These are phyloP conservation scores for Monilinia vaccinii-corymbosi DNA, from an alignment of 2,329 filamentous ascomycete genomes.

Conservation along the genomic window DNA sequence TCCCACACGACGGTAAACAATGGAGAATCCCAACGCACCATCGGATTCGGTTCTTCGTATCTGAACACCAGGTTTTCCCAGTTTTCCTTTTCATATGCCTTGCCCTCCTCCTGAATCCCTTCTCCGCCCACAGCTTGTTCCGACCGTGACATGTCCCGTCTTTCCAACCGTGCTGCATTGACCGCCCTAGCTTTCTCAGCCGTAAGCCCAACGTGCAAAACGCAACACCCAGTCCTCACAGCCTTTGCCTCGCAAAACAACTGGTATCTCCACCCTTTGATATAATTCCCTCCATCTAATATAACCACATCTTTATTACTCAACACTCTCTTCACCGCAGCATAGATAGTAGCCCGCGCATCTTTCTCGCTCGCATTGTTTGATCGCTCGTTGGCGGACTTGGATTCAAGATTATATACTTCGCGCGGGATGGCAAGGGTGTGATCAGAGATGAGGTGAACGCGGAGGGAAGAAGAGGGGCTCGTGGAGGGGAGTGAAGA, in stretches of 20 bases:
- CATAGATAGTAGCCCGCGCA: conserved; percentile 66
- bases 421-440: conserved; percentile 57
- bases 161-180: conserved; percentile 49
- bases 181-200: conserved; percentile 44
- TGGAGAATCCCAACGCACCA: conserved; percentile 77
- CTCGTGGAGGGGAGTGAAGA: conserved; percentile 27
- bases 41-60: conserved; percentile 79
- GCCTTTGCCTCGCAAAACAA: conserved; percentile 80
- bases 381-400: conserved; percentile 53
- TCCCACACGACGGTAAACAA: conserved; percentile 73
- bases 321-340: conserved; percentile 67
- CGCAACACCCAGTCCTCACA: conserved; percentile 63
- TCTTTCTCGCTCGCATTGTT: conserved; percentile 74
- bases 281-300: conserved; percentile 75
- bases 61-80: conserved; percentile 44
- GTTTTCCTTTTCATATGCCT: conserved; percentile 23
- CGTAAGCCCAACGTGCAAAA: conserved; percentile 55
- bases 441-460: conserved; percentile 68
- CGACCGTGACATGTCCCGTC: conserved; percentile 21
- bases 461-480: conserved; percentile 40
- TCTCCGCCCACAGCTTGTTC: conserved; percentile 19
- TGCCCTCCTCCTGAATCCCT: conserved; percentile 25
- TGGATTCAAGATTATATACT: conserved; percentile 58
- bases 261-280: conserved; percentile 85
- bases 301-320: conserved; percentile 68